Base-by-base conservation (phyloP, 257 asterid genomes). In the Oldenlandia corymbosa region DNA sequence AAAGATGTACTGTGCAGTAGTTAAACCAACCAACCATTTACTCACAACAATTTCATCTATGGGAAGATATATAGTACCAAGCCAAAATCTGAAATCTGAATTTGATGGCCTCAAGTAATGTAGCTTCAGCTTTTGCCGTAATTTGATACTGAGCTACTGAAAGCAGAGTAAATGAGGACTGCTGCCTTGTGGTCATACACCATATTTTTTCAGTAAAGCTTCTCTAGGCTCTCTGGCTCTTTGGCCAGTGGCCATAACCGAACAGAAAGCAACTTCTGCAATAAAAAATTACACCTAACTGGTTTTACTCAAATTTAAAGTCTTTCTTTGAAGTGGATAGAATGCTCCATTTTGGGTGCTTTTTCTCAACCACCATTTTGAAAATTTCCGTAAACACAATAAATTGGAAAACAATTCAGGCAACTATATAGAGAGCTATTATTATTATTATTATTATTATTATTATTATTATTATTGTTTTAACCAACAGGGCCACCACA, bases 401-500 rank as follows among this genome's bases (percentile, higher is more conserved):
- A 45, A 56, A 47, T 54, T 53, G 41, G 52, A 23, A 53, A 9
- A 34, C 48, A 69, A 45, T 74, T 58, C 31, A 46, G 52, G 52
- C 67, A 69, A 12, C 71, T 34, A 34, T 4, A 4, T 34, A 34
- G 4, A 34, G 6, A 3, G 39, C n/a, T n/a, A n/a, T n/a, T n/a
- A n/a, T n/a, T n/a, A n/a, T n/a, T n/a, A n/a, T n/a, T n/a, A n/a
- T n/a, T n/a, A n/a, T n/a, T n/a, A n/a, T n/a, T n/a, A n/a, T n/a
- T n/a, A n/a, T n/a, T n/a, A n/a, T n/a, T n/a, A n/a, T n/a, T n/a
- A n/a, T n/a, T 34, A 34, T 34, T 34, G 39, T 9, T 34, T 69
- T 74, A 63, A 63, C 75, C 71, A 16, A 17, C 61, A 17, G 37
- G 61, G 61, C 50, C 60, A 69, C 75, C 51, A 69, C 71, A 68